Conservation (phyloP, 352 stramenopile genomes). For the Phytophthora pluvialis region DNA sequence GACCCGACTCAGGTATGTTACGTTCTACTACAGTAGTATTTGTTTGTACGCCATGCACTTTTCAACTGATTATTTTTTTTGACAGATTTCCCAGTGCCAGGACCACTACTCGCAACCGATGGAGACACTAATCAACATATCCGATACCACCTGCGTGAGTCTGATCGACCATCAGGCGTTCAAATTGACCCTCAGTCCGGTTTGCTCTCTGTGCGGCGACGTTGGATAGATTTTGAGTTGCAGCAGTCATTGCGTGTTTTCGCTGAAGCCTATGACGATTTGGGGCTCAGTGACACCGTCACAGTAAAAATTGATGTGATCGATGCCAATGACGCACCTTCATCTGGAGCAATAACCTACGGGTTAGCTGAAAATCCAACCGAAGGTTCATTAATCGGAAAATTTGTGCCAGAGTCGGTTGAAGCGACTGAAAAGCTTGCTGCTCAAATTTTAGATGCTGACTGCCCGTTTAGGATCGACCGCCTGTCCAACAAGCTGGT, state of each 20-base stretch:
- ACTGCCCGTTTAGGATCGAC: conserved; percentile 27
- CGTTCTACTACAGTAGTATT: not conserved
- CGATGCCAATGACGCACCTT: conserved; percentile 31
- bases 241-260: conserved; percentile 21
- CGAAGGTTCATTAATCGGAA: conserved; percentile 11
- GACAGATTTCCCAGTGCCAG: conserved; percentile 24
- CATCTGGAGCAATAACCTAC: conserved; percentile 1
- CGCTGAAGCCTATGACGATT: conserved; percentile 30
- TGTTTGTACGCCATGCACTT: not conserved
- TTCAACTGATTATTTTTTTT: not conserved
- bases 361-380: conserved; percentile 24
- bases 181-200: conserved; percentile 35
- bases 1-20: conserved; percentile 46
- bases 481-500: conserved; percentile 7
- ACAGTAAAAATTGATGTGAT: conserved; percentile 15
- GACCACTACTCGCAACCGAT: conserved; percentile 17
- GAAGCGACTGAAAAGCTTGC: conserved; percentile 22
- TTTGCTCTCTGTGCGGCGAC: conserved; percentile 23
- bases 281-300: conserved; percentile 21
- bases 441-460: conserved; percentile 3
- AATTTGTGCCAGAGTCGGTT: conserved; percentile 6
- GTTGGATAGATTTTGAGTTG: conserved; percentile 46
- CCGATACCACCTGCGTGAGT: conserved; percentile 23
- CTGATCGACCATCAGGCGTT: conserved; percentile 31
- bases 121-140: conserved; percentile 22